Conservation (phyloP, 139 green algal genomes). For the Closterium sp. region DNA sequence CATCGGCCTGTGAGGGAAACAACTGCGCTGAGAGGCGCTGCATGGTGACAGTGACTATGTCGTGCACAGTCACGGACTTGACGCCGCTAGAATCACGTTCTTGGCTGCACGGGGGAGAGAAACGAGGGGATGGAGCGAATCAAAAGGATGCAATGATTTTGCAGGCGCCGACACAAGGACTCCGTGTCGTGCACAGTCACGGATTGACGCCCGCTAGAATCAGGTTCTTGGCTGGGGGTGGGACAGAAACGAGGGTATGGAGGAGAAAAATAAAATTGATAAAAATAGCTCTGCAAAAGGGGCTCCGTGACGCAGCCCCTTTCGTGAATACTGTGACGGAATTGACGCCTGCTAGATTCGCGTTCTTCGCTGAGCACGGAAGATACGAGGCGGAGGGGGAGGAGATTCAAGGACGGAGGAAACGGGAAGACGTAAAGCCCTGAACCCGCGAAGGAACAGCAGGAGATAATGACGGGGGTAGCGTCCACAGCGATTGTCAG, state of each 20-base stretch:
- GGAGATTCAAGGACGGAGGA: background rate
- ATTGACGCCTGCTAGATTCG: background rate
- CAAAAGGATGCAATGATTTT: too few relatives aligned
- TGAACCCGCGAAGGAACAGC: background rate
- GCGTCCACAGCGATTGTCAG: background rate
- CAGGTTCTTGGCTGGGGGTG: too few relatives aligned
- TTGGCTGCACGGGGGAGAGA: too few relatives aligned
- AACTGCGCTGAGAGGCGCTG: conserved; percentile 88
- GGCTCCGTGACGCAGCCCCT: too few relatives aligned
- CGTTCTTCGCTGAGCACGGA: background rate
- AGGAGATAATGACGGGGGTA: background rate
- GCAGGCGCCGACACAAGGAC: too few relatives aligned
- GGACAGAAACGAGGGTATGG: too few relatives aligned
- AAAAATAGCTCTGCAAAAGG: too few relatives aligned
- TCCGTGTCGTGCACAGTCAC: too few relatives aligned
- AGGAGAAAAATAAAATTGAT: background rate
- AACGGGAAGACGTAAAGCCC: background rate
- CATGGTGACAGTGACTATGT: conserved; percentile 50
- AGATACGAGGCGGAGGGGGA: background rate
- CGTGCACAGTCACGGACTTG: too few relatives aligned
- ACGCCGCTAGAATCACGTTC: conserved; percentile 89
- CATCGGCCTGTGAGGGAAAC: conserved; percentile 84
- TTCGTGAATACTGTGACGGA: too few relatives aligned
- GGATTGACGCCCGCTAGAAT: too few relatives aligned
- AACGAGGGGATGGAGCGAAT: too few relatives aligned